Percentiles rank a stretch among this genome's conserved stretches.
Conservation (phyloP, 2,329 filamentous ascomycete species). For the Xylariaceae sp. region DNA sequence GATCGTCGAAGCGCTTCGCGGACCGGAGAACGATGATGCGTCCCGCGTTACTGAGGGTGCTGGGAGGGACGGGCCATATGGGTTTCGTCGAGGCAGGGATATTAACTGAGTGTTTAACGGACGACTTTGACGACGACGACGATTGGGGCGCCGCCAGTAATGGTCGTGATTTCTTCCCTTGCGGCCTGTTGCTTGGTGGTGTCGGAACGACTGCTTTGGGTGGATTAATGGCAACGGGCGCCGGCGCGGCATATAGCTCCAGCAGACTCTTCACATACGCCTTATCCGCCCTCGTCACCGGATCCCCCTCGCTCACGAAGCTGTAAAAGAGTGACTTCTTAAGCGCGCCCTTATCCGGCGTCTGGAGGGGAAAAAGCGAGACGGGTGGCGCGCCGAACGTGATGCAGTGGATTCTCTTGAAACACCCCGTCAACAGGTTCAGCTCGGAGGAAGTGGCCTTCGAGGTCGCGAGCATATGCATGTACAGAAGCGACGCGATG, state of each 20-base stretch:
- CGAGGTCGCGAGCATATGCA: slow-evolving; percentile 67
- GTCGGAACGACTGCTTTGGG: slow-evolving; percentile 8
- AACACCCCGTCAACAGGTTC: slow-evolving; percentile 60
- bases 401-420: slow-evolving; percentile 76
- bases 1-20: no score
- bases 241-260: slow-evolving; percentile 61
- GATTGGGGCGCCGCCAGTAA: slow-evolving; percentile 23
- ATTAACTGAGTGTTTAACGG: slow-evolving; percentile 13
- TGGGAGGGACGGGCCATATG: slow-evolving; percentile 61
- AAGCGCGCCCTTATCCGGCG: slow-evolving; percentile 44
- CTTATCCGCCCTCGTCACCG: slow-evolving; percentile 70
- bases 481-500: slow-evolving; percentile 72
- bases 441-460: slow-evolving; percentile 59
- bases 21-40: slow-evolving; percentile 60
- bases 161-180: slow-evolving; percentile 27
- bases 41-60: slow-evolving; percentile 65
- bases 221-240: slow-evolving; percentile 29
- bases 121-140: slow-evolving; percentile 24
- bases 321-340: slow-evolving; percentile 69
- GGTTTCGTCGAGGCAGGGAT: slow-evolving; percentile 33
- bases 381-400: slow-evolving; percentile 82
- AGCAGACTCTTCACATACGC: slow-evolving; percentile 68
- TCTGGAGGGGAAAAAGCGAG: slow-evolving; percentile 62
- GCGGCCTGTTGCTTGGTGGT: slow-evolving; percentile 17
- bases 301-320: slow-evolving; percentile 84